Conservation (phyloP, 2,329 filamentous ascomycete genomes). For the Metarhizium album region DNA sequence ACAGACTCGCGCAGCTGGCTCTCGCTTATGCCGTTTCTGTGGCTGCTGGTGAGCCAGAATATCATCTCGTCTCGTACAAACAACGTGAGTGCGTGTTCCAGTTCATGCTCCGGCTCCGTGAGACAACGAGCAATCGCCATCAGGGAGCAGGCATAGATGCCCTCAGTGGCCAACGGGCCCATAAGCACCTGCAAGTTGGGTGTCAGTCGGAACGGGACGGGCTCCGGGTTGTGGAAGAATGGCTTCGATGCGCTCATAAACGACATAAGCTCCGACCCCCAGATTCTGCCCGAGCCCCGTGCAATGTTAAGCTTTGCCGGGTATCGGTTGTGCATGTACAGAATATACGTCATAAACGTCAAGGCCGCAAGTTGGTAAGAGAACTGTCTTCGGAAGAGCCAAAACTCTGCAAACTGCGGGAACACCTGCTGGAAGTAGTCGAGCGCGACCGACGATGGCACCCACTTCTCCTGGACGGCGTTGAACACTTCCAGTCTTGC, state of each 20-base stretch:
- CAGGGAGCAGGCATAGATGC: constrained; percentile 87
- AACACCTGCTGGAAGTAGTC: constrained; percentile 86
- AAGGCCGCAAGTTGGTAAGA: constrained; percentile 89
- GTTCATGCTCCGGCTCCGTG: constrained; percentile 76
- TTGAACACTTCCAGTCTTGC: constrained; percentile 86
- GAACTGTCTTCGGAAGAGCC: constrained; percentile 96
- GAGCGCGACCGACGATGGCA: constrained; percentile 69
- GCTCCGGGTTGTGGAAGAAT: constrained; percentile 88
- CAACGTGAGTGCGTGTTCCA: constrained; percentile 89
- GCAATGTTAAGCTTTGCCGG: constrained; percentile 87
- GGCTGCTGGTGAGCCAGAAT: constrained; percentile 81
- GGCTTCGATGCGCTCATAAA: constrained; percentile 77
- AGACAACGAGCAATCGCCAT: constrained; percentile 95
- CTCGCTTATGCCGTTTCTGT: constrained; percentile 47
- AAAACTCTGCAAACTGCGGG: constrained; percentile 86
- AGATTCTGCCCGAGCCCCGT: constrained; percentile 79
- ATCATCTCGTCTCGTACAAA: constrained; percentile 98
- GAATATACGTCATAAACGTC: constrained; percentile 97
- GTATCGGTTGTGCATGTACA: constrained; percentile 94
- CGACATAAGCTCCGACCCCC: constrained; percentile 90
- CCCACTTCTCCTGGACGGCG: constrained; percentile 88
- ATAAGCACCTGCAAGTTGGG: constrained; percentile 94
- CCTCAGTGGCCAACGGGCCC: constrained; percentile 90
- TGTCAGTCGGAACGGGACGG: constrained; percentile 92
- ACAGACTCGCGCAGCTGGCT: constrained; percentile 68